Evolutionary conservation across 495 filamentous ascomycete genomes (phyloP), one percentile per base, ranked within the genome.

Genomic region (Immersiella caudata): DNA sequence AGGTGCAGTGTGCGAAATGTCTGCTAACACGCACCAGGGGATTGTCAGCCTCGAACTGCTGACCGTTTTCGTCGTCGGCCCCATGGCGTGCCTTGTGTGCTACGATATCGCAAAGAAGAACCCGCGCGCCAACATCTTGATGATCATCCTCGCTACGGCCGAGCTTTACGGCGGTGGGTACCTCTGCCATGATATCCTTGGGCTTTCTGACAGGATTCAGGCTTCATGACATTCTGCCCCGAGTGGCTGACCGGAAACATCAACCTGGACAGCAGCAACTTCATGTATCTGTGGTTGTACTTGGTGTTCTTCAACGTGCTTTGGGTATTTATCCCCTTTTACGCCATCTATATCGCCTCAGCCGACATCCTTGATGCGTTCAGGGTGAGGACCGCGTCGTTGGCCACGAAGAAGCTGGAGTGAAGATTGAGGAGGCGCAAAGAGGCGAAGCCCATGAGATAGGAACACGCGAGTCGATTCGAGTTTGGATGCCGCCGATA

Each of bases 201-300:
- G 20, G 8, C 29, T 14, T 22, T 24, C 68, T 70, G 55, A 70
- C 62, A 21, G 12, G 4, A 24, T 7, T 16, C 16, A 88, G 89
- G 91, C 14, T 97, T 90, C 75, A 97, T 98, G 91, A 98, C 94
- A 0, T 98, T 98, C 79, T 89, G 87, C 70, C 94, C 94, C 16
- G 94, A 98, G 80, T 98, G 93, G 94, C 78, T 98, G 64, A 90
- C 85, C 4, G 91, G 88, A 1, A 91, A 83, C 66, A 76, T 86
- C 67, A 92, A 92, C 76, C 82, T 98, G 70, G 89, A 94, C 70
- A 90, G 87, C 0, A 87, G 85, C 66, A 93, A 96, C 71, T 90
- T 86, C 68, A 93, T 97, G 84, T 97, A 94, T 73, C 74, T 90
- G 70, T 91, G 92, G 92, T 80, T 97, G 12, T 97, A 97, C 73